These are phyloP conservation scores for Nothophaeocryptopus gaeumannii DNA, from an alignment of 2,329 filamentous ascomycete genomes.

Conservation along the genomic window DNA sequence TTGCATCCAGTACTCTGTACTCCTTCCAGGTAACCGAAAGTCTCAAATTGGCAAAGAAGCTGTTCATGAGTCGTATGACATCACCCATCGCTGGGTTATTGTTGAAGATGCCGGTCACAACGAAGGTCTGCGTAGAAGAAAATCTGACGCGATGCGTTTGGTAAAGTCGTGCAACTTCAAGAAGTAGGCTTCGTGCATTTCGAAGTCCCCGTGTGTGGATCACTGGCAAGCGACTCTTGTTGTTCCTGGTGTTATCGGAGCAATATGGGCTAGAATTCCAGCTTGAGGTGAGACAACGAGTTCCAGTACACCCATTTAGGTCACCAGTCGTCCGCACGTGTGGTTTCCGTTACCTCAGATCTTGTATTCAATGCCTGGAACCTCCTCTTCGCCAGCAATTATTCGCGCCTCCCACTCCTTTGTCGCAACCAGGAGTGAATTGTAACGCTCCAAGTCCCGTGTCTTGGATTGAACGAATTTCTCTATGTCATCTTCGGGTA, in stretches of 20 bases:
- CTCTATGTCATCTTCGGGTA: constrained; percentile 1
- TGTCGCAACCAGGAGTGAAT: constrained; percentile 5
- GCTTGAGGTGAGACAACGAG: not conserved
- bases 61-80: not conserved
- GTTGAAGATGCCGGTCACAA: no score
- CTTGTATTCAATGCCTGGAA: constrained; percentile 1
- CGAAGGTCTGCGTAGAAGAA: no score
- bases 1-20: not conserved
- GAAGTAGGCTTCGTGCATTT: not conserved
- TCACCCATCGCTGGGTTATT: no score
- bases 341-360: not conserved
- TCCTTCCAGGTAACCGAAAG: constrained; percentile 1
- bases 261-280: not conserved
- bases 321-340: no score
- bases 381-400: constrained; percentile 2
- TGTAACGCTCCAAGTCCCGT: constrained; percentile 2
- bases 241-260: not conserved
- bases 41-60: not conserved
- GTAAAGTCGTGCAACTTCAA: constrained; percentile 2
- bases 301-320: no score
- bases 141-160: no score
- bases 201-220: not conserved
- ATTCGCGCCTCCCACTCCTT: constrained; percentile 4
- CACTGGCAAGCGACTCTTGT: constrained; percentile 1
- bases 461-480: constrained; percentile 5